Percentiles rank a stretch among this genome's conserved stretches.
Evolutionary conservation across 805 yeast species (phyloP).

Genomic region (Myxozyma neotropica): DNA sequence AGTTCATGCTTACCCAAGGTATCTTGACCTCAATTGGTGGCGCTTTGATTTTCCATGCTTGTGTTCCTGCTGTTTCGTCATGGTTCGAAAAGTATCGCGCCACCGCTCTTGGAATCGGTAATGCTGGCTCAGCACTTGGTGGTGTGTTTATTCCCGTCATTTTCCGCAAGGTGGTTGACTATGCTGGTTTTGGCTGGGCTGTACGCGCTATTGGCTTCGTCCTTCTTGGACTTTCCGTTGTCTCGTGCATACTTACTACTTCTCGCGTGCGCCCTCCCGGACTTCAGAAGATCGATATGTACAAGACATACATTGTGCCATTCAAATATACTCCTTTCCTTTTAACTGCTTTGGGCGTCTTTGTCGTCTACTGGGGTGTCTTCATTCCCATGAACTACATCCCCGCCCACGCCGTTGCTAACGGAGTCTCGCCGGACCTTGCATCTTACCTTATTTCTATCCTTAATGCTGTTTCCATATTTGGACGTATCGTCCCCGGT

Average conservation of each 20-base stretch:
- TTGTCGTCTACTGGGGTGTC: conserved; percentile 40
- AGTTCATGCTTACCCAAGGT: conserved; percentile 57
- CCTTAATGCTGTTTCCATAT: conserved; percentile 44
- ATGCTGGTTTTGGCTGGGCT: conserved; percentile 60
- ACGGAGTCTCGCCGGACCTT: conserved; percentile 32
- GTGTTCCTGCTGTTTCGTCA: conserved; percentile 50
- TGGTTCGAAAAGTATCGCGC: conserved; percentile 51
- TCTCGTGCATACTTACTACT: conserved; percentile 36
- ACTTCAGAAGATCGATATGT: conserved; percentile 10
- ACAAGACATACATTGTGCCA: conserved; percentile 28
- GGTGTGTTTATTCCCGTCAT: conserved; percentile 54
- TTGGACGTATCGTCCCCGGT: conserved; percentile 57
- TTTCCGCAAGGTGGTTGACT: conserved; percentile 47
- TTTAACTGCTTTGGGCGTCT: conserved; percentile 35
- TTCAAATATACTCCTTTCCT: conserved; percentile 37
- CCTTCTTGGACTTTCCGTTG: conserved; percentile 39
- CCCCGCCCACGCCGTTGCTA: conserved; percentile 38
- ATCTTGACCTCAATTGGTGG: conserved; percentile 52
- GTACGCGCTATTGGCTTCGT: conserved; percentile 54
- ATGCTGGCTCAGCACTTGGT: conserved; percentile 57
- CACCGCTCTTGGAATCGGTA: conserved; percentile 51
- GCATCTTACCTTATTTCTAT: conserved; percentile 41
- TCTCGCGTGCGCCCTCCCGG: conserved; percentile 36
- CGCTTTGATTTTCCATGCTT: conserved; percentile 49
- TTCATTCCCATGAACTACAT: conserved; percentile 42